Percentiles rank a stretch among this genome's conserved stretches.
Conservation (phyloP, 495 filamentous ascomycete genomes). For the Penicillium crystallinum region DNA sequence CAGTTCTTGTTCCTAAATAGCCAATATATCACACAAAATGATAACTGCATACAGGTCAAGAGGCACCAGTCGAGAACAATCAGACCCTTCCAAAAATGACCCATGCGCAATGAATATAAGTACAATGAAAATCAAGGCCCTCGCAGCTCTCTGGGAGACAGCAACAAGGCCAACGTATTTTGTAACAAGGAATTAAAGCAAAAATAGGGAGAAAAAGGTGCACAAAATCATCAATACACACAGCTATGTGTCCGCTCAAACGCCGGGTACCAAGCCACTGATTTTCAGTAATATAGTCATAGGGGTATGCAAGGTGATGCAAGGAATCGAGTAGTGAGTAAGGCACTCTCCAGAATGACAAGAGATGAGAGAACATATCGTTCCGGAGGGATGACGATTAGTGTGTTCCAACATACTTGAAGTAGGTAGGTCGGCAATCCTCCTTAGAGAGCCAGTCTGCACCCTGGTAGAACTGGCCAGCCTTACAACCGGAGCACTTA, state of each 20-base stretch:
- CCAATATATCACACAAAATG: slow-evolving; percentile 6
- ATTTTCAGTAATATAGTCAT: slow-evolving; percentile 23
- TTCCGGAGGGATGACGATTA: slow-evolving; percentile 32
- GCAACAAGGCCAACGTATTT: slow-evolving; percentile 18
- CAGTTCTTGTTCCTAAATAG: slow-evolving; percentile 1
- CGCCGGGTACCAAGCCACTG: slow-evolving; percentile 25
- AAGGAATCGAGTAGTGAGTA: slow-evolving; percentile 17
- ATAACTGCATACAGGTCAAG: neutral
- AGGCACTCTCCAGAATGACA: slow-evolving; percentile 10
- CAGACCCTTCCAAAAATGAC: slow-evolving; percentile 7
- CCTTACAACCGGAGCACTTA: slow-evolving; percentile 84
- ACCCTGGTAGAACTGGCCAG: slow-evolving; percentile 83
- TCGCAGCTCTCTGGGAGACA: slow-evolving; percentile 10
- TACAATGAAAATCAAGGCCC: slow-evolving; percentile 29
- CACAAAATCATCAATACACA: slow-evolving; percentile 22
- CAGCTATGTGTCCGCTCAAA: slow-evolving; percentile 29
- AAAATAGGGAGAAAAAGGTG: slow-evolving; percentile 8
- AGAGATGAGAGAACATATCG: slow-evolving; percentile 1
- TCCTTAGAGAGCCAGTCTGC: slow-evolving; percentile 78
- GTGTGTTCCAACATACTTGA: slow-evolving; percentile 84
- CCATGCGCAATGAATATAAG: slow-evolving; percentile 27
- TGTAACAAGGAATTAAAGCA: slow-evolving; percentile 8
- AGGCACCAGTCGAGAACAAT: slow-evolving; percentile 4
- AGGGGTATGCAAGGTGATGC: slow-evolving; percentile 27
- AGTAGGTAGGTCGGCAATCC: slow-evolving; percentile 95